These are phyloP conservation scores for Colletotrichum sp. DNA, from an alignment of 2,329 filamentous ascomycete species.

Conservation along the genomic window DNA sequence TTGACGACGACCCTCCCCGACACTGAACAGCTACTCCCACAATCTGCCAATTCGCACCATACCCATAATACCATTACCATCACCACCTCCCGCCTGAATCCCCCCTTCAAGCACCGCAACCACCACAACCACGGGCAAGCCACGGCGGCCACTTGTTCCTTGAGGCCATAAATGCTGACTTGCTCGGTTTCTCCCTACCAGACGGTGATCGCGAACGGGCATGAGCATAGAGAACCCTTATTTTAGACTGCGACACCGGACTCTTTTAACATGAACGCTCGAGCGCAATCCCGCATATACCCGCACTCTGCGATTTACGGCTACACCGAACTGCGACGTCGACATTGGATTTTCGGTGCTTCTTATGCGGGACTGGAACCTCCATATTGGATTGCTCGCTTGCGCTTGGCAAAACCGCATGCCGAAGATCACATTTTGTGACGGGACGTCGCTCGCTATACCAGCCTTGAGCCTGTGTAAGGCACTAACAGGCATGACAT, in stretches of 20 bases:
- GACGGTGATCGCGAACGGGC: conserved; percentile 43
- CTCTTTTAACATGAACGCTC: conserved; percentile 3
- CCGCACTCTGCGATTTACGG: conserved; percentile 11
- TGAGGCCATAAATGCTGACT: conserved; percentile 21
- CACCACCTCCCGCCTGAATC: neutral
- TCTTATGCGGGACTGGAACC: neutral
- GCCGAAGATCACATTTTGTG: neutral
- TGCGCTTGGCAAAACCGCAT: neutral
- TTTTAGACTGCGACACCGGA: conserved; percentile 11
- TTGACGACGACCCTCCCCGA: conserved; percentile 22
- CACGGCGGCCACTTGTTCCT: neutral
- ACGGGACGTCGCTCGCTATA: conserved; percentile 10
- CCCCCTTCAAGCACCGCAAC: neutral
- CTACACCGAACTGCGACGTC: neutral
- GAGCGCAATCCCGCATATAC: conserved; percentile 13
- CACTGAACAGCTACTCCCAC: neutral
- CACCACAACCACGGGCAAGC: neutral
- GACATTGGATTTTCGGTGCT: neutral
- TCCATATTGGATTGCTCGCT: neutral
- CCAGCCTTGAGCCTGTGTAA: neutral
- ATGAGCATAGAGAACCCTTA: conserved; percentile 11
- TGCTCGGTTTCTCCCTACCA: conserved; percentile 24
- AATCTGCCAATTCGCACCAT: neutral
- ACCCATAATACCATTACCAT: neutral
- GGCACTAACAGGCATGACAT: conserved; percentile 4